Percentiles rank a stretch among this genome's conserved stretches.
Evolutionary conservation across 352 stramenopile genomes (phyloP).

Genomic region (Globisporangium radiosum): DNA sequence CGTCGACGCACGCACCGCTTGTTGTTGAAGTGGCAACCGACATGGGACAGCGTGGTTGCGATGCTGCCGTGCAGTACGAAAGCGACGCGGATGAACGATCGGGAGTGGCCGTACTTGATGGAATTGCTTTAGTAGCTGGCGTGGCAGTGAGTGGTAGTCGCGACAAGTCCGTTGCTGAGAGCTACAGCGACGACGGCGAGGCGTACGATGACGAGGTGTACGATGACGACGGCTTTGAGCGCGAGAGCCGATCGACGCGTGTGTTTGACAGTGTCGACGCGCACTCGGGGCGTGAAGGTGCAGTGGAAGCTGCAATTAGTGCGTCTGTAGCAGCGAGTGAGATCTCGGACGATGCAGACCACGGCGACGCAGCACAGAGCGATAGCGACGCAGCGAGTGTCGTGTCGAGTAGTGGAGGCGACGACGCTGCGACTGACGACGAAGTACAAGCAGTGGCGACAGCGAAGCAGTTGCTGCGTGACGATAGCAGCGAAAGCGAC

Average conservation of each 20-base stretch:
- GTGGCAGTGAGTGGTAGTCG: neutral
- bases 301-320: neutral
- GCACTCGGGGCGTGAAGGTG: too few relatives aligned
- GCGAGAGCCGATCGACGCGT: constrained; percentile 21
- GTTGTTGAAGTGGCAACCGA: constrained; percentile 25
- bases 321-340: constrained; percentile 1
- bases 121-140: neutral
- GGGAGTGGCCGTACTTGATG: too few relatives aligned
- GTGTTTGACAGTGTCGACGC: neutral
- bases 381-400: neutral
- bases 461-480: neutral
- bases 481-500: neutral
- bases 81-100: neutral
- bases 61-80: constrained; percentile 33
- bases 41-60: constrained; percentile 16
- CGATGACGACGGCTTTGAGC: constrained; percentile 41
- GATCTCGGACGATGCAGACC: constrained; percentile 4
- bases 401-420: neutral
- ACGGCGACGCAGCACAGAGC: constrained; percentile 1
- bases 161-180: neutral
- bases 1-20: constrained; percentile 32
- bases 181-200: constrained; percentile 4
- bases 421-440: neutral
- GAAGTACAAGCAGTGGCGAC: neutral
- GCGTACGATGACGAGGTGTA: constrained; percentile 26